These are phyloP conservation scores for Coemansia asiatica DNA, from an alignment of 192 early-diverging fungal species.

Conservation along the genomic window DNA sequence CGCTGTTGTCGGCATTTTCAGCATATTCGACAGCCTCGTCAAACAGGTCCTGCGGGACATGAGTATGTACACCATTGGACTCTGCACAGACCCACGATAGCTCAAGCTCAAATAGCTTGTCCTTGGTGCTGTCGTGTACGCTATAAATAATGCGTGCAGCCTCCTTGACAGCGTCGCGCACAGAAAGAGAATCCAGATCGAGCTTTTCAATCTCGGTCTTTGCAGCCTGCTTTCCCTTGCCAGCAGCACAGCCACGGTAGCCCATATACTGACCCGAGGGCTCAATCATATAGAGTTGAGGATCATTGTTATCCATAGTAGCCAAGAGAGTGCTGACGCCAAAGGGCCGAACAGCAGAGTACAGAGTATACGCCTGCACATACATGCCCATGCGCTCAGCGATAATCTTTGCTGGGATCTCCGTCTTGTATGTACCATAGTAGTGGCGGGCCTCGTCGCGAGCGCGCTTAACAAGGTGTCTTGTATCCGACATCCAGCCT, in stretches of 20 bases:
- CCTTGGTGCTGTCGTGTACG: conserved; percentile 95
- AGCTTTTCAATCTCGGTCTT: conserved; percentile 99
- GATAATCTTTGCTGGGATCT: conserved; percentile 89
- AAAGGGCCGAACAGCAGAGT: conserved; percentile 93
- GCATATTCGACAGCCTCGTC: conserved; percentile 71
- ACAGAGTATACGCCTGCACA: conserved; percentile 94
- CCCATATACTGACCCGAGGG: conserved; percentile 97
- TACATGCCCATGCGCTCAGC: conserved; percentile 92
- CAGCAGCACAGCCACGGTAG: conserved; percentile 92
- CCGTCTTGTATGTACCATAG: conserved; percentile 77
- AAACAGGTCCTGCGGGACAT: conserved; percentile 85
- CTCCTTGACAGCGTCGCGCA: conserved; percentile 86
- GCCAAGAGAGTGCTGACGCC: conserved; percentile 85
- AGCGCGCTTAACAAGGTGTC: conserved; percentile 84
- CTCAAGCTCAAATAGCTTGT: conserved; percentile 99
- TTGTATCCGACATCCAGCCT: conserved; percentile 89
- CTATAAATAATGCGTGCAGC: conserved; percentile 94
- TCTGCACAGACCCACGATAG: conserved; percentile 92
- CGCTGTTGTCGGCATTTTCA: conserved; percentile 36
- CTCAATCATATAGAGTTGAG: conserved; percentile 92
- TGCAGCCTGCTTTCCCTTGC: conserved; percentile 95
- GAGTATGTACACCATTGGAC: conserved; percentile 71
- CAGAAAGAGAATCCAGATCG: conserved; percentile 72
- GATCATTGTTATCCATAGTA: conserved; percentile 76
- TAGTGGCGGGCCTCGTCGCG: conserved; percentile 90